Evolutionary conservation across 2,329 filamentous ascomycete species (phyloP).

Genomic region (Teratosphaeria gauchensis): DNA sequence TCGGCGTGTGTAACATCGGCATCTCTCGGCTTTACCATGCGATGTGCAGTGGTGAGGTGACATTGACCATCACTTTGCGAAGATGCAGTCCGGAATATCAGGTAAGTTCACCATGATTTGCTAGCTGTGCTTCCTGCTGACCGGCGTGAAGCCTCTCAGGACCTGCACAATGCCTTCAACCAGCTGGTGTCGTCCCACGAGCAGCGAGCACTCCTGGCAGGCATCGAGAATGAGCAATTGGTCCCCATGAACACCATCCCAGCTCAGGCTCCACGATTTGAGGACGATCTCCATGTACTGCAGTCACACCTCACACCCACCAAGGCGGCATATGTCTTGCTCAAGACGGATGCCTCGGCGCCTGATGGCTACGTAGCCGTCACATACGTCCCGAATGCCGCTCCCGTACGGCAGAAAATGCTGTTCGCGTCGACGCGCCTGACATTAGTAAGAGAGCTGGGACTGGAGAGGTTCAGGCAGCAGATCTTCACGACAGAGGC

Average conservation of each 20-base stretch:
- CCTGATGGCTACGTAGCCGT: slow-evolving; percentile 51
- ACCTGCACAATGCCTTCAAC: slow-evolving; percentile 67
- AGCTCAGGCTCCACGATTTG: slow-evolving; percentile 45
- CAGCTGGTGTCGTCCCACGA: slow-evolving; percentile 51
- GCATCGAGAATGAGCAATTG: slow-evolving; percentile 60
- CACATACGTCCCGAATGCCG: slow-evolving; percentile 69
- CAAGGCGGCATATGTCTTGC: slow-evolving; percentile 62
- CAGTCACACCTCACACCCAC: slow-evolving; percentile 55
- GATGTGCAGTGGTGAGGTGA: not conserved
- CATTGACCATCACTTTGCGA: not conserved
- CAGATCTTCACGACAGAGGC: slow-evolving; percentile 62
- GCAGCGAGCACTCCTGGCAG: slow-evolving; percentile 61
- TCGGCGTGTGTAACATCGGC: not conserved
- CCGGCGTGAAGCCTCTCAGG: slow-evolving; percentile 55
- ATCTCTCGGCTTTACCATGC: not conserved
- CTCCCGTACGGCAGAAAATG: slow-evolving; percentile 78
- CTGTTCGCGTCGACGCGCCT: slow-evolving; percentile 70
- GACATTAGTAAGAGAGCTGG: slow-evolving; percentile 65
- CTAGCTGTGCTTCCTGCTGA: not conserved
- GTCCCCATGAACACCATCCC: slow-evolving; percentile 49
- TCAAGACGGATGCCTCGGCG: slow-evolving; percentile 52
- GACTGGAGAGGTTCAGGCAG: slow-evolving; percentile 68
- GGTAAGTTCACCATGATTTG: slow-evolving; percentile 42
- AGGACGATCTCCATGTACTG: slow-evolving; percentile 54
- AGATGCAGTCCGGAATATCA: slow-evolving; percentile 71